These are phyloP conservation scores for Magnolia officinalis DNA, from an alignment of 164 flowering plant species.

Conservation along the genomic window DNA sequence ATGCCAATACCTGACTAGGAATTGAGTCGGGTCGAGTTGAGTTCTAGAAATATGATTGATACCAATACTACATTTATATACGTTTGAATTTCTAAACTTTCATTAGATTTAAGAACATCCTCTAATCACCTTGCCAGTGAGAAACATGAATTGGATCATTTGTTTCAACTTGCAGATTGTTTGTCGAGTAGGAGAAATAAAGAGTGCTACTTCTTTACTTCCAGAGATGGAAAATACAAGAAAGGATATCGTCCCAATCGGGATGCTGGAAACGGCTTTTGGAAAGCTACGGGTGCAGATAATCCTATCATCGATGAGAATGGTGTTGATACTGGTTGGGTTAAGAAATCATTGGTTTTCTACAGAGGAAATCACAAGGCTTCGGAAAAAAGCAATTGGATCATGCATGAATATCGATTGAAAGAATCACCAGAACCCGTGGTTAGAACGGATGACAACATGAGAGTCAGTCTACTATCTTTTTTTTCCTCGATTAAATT, in stretches of 20 bases:
- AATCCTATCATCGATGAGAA: conserved; percentile 41
- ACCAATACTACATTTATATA: no score
- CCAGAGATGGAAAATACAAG: conserved; percentile 68
- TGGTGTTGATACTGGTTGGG: conserved; percentile 52
- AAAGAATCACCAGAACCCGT: no score
- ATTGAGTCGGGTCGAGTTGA: no score
- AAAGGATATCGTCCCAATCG: conserved; percentile 78
- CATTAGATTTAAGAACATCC: no score
- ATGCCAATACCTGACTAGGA: no score
- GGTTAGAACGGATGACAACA: no score
- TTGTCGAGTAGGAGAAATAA: conserved; percentile 52
- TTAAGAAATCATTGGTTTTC: conserved; percentile 73
- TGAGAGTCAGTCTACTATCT: no score
- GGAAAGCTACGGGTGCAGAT: conserved; percentile 96
- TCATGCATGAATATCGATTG: conserved; percentile 74
- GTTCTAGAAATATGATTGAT: no score
- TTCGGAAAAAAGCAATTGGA: conserved; percentile 80
- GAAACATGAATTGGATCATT: no score
- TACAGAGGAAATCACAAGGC: conserved; percentile 73
- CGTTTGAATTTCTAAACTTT: no score
- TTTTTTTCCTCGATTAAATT: no score
- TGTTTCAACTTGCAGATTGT: conserved; percentile 49
- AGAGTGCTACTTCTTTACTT: conserved; percentile 93
- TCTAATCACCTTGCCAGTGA: no score
- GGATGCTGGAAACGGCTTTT: conserved; percentile 68